Conservation (phyloP, 202 grass and related monocot species). For the Panicum virgatum region DNA sequence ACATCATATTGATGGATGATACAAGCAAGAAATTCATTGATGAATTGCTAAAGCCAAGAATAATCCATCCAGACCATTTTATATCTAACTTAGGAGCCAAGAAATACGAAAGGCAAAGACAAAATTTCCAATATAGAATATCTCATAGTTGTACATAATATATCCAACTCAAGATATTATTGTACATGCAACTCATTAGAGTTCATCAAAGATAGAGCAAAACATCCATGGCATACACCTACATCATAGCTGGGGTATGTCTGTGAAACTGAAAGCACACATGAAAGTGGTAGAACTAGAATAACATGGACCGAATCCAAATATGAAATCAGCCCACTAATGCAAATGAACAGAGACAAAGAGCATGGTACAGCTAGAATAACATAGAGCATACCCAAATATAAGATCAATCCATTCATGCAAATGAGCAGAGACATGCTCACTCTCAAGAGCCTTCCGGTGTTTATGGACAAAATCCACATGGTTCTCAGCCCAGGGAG, state of each 20-base stretch:
- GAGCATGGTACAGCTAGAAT: background rate
- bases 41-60: slow-evolving; percentile 3
- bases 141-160: background rate
- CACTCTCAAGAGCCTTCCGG: slow-evolving; percentile 94
- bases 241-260: background rate
- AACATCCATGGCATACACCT: background rate
- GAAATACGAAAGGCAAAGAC: slow-evolving; percentile 17
- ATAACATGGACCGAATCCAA: slow-evolving; percentile 64
- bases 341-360: slow-evolving; percentile 85
- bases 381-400: slow-evolving; percentile 74
- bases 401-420: slow-evolving; percentile 99
- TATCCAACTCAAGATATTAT: background rate
- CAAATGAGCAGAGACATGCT: slow-evolving; percentile 92
- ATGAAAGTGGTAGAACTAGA: slow-evolving; percentile 4
- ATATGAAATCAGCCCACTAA: slow-evolving; percentile 98
- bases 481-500: slow-evolving; percentile 88
- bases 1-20: slow-evolving; percentile 1
- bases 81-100: slow-evolving; percentile 32
- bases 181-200: background rate
- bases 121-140: background rate
- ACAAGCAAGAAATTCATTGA: slow-evolving; percentile 1
- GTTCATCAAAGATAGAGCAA: background rate
- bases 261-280: background rate
- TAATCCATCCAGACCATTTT: slow-evolving; percentile 6
- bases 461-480: slow-evolving; percentile 99